Evolutionary conservation across 2,329 filamentous ascomycete species (phyloP), one percentile per base, ranked within the genome.

Genomic region (Achaetomium macrosporum): DNA sequence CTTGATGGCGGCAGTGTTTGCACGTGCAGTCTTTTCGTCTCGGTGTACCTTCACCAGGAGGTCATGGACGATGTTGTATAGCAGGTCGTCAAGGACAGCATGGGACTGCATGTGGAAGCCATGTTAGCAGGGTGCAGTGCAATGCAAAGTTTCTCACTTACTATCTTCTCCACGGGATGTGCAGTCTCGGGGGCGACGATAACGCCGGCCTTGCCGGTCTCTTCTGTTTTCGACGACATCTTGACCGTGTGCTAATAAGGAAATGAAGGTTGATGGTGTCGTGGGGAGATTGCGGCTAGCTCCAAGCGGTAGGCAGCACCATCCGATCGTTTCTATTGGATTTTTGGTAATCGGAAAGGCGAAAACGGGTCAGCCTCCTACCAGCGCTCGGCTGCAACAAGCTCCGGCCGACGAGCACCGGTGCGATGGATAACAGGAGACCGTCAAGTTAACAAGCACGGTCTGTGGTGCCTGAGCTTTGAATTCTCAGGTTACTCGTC

Each of bases 31-130:
- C 73, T 91, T 91, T 71, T 92, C 88, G 61, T 87, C 80, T 60
- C 85, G 85, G 68, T 92, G 88, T 39, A 82, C 83, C 67, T 87
- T 82, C 63, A 90, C 76, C 58, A 89, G 75, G 47, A 89, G 76
- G 66, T 88, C 85, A 68, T 87, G 84, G 60, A 91, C 78, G 64
- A 91, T 79, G 68, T 88, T 90, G 73, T 87, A 83, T 57, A 92
- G 73, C 51, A 85, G 71, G 65, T 91, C 87, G 64, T 90, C 85
- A 64, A 92, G 77, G 55, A 92, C 79, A 19, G 78, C 72, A 65
- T 83, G 77, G 58, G 82, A 75, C 82, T 85, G 60, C 30, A 53
- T 53, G 6, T 30, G 42, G 47, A 46, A 16, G n/a, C 45, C 36
- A 15, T n/a, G 35, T 13, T 37, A 57, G 54, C 44, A 59, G 36